These are phyloP conservation scores for Tilletia horrida DNA, from an alignment of 1,284 basidiomycete genomes.

Conservation along the genomic window DNA sequence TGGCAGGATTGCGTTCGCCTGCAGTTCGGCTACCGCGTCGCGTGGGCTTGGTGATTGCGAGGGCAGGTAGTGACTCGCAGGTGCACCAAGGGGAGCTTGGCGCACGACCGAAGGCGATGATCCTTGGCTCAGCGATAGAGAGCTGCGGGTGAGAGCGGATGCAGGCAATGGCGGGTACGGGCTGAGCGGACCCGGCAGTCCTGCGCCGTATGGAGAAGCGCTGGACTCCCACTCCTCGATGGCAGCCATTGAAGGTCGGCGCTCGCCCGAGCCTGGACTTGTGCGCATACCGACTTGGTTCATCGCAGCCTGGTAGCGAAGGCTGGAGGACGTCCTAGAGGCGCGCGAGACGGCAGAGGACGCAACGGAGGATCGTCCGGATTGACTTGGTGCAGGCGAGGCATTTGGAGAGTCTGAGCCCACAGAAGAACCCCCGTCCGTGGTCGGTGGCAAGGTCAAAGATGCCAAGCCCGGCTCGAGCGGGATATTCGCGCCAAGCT, in stretches of 20 bases:
- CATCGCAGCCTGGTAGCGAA: neutral
- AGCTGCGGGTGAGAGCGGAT: conserved; percentile 21
- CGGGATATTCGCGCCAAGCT: neutral
- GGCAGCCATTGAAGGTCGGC: conserved; percentile 33
- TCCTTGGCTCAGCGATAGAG: conserved; percentile 21
- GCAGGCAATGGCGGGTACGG: conserved; percentile 35
- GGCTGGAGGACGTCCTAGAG: neutral
- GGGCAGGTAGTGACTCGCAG: conserved; percentile 33
- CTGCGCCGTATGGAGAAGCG: neutral
- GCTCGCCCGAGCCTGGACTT: neutral
- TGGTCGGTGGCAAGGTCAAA: neutral
- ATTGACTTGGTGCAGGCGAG: conserved; percentile 33
- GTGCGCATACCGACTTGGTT: neutral
- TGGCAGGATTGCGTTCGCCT: neutral
- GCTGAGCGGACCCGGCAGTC: neutral
- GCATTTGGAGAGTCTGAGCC: conserved; percentile 31
- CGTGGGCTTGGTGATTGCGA: neutral
- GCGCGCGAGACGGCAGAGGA: conserved; percentile 24
- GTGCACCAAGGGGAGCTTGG: conserved; percentile 45
- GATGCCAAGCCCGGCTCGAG: conserved; percentile 3
- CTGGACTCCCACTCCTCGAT: conserved; percentile 49
- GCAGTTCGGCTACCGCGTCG: neutral
- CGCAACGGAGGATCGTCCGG: conserved; percentile 19
- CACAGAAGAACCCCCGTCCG: conserved; percentile 25
- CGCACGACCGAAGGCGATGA: conserved; percentile 39